Evolutionary conservation across 192 early-diverging fungal genomes (phyloP), one percentile per base, ranked within the genome.

Genomic region (Gamsiella multidivaricata): DNA sequence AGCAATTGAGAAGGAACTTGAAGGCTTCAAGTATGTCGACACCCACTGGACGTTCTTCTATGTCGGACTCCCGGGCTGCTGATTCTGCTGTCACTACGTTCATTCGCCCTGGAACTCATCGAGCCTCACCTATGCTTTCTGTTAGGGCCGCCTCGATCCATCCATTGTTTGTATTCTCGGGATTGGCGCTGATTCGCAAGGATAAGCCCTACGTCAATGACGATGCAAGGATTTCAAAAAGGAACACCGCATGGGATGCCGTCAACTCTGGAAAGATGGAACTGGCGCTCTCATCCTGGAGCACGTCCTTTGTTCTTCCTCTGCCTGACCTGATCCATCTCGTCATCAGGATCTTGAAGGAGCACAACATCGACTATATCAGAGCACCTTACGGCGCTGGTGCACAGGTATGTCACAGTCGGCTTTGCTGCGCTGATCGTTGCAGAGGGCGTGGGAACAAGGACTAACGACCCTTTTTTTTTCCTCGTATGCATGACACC

Each of bases 301-400:
- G 66, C 54, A 65, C 69, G 5, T 80, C 86, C 29, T 78, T 74
- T 15, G 82, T 81, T n/a, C 60, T 88, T 28, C 83, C 86, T 47
- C 88, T 86, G 42, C 80, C 86, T 20, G 92, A 94, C 54, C 56
- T 91, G 60, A 52, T 91, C 28, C 86, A 87, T 61, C 84, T 83
- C 42, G 89, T 92, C 20, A 86, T 94, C 80, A 83, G 86, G 46
- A 89, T 94, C 17, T 85, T 95, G 47, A 83, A 85, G 39, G 84
- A 85, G 47, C 79, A 90, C 51, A 84, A 86, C 8, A 81, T 89
- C 32, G 92, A 95, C 65, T 91, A 84, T 61, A 88, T 94, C 62
- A 88, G 92, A 28, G 93, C 93, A 22, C 93, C 93, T 37, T 94
- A 94, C 67, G 89, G 88, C 34, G 82, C 91, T 25, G 92, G 91